phyloP scores from a whole-genome alignment of 305 asterid genomes.

The Nicotiana rustica region DNA sequence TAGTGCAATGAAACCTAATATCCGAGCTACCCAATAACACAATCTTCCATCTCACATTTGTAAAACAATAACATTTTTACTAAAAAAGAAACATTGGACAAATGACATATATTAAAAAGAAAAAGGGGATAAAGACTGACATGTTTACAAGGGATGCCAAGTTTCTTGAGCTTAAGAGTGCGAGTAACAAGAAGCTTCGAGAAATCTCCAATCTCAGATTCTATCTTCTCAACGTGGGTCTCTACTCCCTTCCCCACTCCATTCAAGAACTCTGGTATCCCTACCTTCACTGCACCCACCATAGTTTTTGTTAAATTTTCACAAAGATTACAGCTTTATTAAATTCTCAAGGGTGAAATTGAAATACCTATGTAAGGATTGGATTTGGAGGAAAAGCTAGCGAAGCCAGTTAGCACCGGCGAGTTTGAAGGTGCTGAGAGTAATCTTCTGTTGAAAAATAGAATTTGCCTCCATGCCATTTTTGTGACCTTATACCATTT shows the following conservation, averaged over 20 bases:
- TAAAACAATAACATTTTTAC: not conserved
- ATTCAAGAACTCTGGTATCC: conserved; percentile 85
- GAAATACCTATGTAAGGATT: conserved; percentile 54
- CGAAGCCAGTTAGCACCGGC: conserved; percentile 39
- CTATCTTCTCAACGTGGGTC: conserved; percentile 70
- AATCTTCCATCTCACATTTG: not conserved
- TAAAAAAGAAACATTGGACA: not conserved
- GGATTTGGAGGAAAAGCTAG: conserved; percentile 67
- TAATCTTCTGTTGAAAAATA: conserved; percentile 40
- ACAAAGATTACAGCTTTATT: not conserved
- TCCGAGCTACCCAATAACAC: not conserved
- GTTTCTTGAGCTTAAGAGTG: conserved; percentile 75
- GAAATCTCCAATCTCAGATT: conserved; percentile 75
- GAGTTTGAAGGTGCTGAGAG: conserved; percentile 43
- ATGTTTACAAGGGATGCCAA: conserved; percentile 80
- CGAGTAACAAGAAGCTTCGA: conserved; percentile 80
- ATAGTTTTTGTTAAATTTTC: not conserved
- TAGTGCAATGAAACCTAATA: not conserved
- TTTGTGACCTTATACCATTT: not conserved
- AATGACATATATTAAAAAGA: not conserved
- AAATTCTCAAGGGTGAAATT: not conserved
- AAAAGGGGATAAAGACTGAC: conserved; percentile 44
- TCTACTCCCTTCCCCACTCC: conserved; percentile 85
- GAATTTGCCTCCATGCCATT: conserved; percentile 65
- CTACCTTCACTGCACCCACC: conserved; percentile 69